phyloP scores from a whole-genome alignment of 2,329 filamentous ascomycete species.

The Aspergillus sp. region DNA sequence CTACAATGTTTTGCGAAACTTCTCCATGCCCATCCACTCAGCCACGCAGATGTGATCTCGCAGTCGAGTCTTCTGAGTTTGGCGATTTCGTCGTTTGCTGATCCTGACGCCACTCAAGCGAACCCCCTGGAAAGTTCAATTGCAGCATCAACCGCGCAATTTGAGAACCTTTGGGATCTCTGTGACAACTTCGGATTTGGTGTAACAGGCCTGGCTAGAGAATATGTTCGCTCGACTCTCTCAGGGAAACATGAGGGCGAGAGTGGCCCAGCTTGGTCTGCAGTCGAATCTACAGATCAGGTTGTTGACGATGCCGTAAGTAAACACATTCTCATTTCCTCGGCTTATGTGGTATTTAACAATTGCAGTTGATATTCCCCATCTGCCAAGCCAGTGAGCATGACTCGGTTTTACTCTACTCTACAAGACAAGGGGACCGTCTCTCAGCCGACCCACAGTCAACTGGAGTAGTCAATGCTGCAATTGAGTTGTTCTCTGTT shows the following conservation, averaged over 20 bases:
- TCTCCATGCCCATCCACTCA: slow-evolving; percentile 81
- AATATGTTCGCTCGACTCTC: slow-evolving; percentile 70
- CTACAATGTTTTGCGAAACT: slow-evolving; percentile 93
- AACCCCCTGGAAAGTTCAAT: slow-evolving; percentile 88
- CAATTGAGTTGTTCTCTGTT: slow-evolving; percentile 89
- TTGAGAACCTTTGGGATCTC: slow-evolving; percentile 94
- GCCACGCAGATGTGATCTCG: slow-evolving; percentile 79
- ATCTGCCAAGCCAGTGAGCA: slow-evolving; percentile 84
- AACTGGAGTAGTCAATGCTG: slow-evolving; percentile 91
- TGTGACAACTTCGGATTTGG: slow-evolving; percentile 94
- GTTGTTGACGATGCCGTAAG: slow-evolving; percentile 45
- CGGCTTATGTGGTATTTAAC: slow-evolving; percentile 12
- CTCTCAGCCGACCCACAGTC: slow-evolving; percentile 73
- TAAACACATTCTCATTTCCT: slow-evolving; percentile 1
- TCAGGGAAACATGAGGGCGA: slow-evolving; percentile 67
- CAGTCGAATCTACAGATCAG: slow-evolving; percentile 38
- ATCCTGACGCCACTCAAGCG: slow-evolving; percentile 70
- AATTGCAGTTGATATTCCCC: slow-evolving; percentile 52
- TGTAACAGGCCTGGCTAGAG: slow-evolving; percentile 78
- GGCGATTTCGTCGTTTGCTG: slow-evolving; percentile 87
- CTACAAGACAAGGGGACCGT: slow-evolving; percentile 49
- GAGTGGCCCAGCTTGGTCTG: slow-evolving; percentile 48
- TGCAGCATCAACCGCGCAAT: slow-evolving; percentile 82
- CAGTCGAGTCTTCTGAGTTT: slow-evolving; percentile 90
- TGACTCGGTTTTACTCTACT: slow-evolving; percentile 79